A percentile compares a stretch with the other conserved stretches of the same genome.
These are phyloP conservation scores for Tremella mesenterica DNA, from an alignment of 768 basidiomycete species.

Conservation along the genomic window DNA sequence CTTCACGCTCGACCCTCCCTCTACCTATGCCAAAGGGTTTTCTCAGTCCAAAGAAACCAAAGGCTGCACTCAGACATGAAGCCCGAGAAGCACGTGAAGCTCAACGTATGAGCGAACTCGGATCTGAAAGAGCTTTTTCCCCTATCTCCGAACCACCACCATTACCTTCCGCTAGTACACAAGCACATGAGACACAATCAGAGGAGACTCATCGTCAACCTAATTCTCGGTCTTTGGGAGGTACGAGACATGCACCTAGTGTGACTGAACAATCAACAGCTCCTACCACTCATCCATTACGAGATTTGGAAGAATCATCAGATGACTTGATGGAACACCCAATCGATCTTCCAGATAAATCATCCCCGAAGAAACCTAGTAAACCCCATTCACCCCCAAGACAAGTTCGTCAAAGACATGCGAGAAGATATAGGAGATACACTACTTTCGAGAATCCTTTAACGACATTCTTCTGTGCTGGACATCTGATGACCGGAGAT, in stretches of 20 bases:
- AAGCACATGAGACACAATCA: background rate
- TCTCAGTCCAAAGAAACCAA: slow-evolving; percentile 28
- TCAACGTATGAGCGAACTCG: background rate
- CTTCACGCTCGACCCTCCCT: slow-evolving; percentile 10
- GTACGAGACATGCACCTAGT: background rate
- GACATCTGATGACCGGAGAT: slow-evolving; percentile 70
- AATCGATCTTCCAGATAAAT: too few species aligned
- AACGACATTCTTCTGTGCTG: slow-evolving; percentile 57
- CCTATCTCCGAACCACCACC: background rate
- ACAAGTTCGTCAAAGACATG: background rate
- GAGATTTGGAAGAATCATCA: slow-evolving; percentile 8
- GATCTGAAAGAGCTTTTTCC: background rate
- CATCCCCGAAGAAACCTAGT: too few species aligned
- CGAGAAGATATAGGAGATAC: slow-evolving; percentile 16
- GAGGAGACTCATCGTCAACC: background rate
- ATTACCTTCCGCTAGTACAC: background rate
- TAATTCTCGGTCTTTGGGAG: background rate
- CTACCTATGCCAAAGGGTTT: slow-evolving; percentile 26
- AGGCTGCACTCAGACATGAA: slow-evolving; percentile 22
- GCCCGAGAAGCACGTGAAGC: slow-evolving; percentile 9
- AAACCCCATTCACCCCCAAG: too few species aligned
- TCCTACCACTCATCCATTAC: slow-evolving; percentile 2
- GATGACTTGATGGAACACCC: slow-evolving; percentile 6
- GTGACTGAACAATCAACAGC: slow-evolving; percentile 7
- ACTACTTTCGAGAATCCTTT: slow-evolving; percentile 25